A percentile compares a stretch with the other conserved stretches of the same genome.
Conservation (phyloP, 768 basidiomycete genomes). For the Panus rudis region DNA sequence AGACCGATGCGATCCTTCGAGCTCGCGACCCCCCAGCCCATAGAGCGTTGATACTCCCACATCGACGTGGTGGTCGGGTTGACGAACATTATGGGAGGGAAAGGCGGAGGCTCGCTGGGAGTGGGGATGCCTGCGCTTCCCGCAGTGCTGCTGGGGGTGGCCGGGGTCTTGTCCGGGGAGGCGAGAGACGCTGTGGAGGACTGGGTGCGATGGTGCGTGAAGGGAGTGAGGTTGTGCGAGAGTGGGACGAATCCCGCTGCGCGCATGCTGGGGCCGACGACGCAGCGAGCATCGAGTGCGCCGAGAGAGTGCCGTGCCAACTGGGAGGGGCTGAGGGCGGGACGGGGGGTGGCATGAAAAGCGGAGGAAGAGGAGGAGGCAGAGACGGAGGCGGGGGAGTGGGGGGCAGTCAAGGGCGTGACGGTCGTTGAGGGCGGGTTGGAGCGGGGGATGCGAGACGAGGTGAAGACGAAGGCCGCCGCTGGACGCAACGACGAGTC, state of each 20-base stretch:
- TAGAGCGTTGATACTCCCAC: slow-evolving; percentile 19
- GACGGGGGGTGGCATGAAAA: not conserved
- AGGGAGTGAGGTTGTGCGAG: slow-evolving; percentile 8
- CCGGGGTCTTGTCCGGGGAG: slow-evolving; percentile 1
- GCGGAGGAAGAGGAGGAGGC: not conserved
- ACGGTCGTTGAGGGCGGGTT: not conserved
- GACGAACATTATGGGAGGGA: slow-evolving; percentile 22
- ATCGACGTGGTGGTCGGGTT: slow-evolving; percentile 11
- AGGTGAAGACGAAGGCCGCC: slow-evolving; percentile 24
- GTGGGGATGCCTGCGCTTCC: slow-evolving; percentile 9
- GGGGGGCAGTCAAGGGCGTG: not conserved
- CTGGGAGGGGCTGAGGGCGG: slow-evolving; percentile 14
- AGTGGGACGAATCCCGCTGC: slow-evolving; percentile 23
- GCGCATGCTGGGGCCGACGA: slow-evolving; percentile 22
- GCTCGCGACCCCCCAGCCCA: slow-evolving; percentile 1
- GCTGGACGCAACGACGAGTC: slow-evolving; percentile 5
- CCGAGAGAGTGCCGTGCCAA: slow-evolving; percentile 19
- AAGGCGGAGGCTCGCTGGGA: slow-evolving; percentile 20
- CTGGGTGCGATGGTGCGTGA: not conserved
- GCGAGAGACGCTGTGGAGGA: not conserved
- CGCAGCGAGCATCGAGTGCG: slow-evolving; percentile 20
- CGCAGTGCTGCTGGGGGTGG: not conserved
- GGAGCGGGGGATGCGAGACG: slow-evolving; percentile 19
- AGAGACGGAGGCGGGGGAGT: slow-evolving; percentile 1
- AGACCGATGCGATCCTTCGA: no score